Percentiles rank a stretch among this genome's conserved stretches.
phyloP scores from a whole-genome alignment of 2,329 filamentous ascomycete species.

The Erysiphe pulchra region DNA sequence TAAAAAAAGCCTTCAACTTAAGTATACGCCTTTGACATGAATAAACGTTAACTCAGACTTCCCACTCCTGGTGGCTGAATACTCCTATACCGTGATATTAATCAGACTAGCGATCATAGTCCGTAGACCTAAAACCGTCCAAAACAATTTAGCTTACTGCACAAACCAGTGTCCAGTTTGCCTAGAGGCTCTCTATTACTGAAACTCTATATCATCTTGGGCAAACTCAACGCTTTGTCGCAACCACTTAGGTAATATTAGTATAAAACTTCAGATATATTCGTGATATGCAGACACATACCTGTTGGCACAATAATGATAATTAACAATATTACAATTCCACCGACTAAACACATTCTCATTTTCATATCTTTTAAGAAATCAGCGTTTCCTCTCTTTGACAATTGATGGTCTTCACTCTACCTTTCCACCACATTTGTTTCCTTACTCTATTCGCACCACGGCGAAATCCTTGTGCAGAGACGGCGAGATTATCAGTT shows the following conservation, averaged over 20 bases:
- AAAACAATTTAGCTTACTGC: constrained; percentile 1
- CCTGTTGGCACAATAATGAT: constrained; percentile 86
- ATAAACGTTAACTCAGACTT: constrained; percentile 13
- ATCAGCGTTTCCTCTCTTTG: not conserved
- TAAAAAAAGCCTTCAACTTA: constrained; percentile 4
- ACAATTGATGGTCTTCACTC: not conserved
- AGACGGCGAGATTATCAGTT: constrained; percentile 79
- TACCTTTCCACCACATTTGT: constrained; percentile 91
- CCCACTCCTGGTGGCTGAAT: constrained; percentile 11
- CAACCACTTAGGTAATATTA: constrained; percentile 17
- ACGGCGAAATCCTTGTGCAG: constrained; percentile 83
- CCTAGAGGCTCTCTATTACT: not conserved
- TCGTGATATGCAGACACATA: constrained; percentile 20
- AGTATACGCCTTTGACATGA: constrained; percentile 8
- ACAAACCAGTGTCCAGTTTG: constrained; percentile 3
- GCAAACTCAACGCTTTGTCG: constrained; percentile 16
- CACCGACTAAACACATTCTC: constrained; percentile 83
- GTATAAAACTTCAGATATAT: not conserved
- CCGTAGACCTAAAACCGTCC: constrained; percentile 1
- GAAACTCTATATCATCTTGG: not conserved
- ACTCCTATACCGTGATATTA: too few species aligned
- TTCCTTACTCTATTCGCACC: constrained; percentile 90
- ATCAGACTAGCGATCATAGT: constrained; percentile 3
- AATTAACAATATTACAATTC: constrained; percentile 72
- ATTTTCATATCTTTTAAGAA: constrained; percentile 69